Evolutionary conservation across 768 basidiomycete genomes (phyloP), one percentile per base, ranked within the genome.

Genomic region (Tricholoma terreum): DNA sequence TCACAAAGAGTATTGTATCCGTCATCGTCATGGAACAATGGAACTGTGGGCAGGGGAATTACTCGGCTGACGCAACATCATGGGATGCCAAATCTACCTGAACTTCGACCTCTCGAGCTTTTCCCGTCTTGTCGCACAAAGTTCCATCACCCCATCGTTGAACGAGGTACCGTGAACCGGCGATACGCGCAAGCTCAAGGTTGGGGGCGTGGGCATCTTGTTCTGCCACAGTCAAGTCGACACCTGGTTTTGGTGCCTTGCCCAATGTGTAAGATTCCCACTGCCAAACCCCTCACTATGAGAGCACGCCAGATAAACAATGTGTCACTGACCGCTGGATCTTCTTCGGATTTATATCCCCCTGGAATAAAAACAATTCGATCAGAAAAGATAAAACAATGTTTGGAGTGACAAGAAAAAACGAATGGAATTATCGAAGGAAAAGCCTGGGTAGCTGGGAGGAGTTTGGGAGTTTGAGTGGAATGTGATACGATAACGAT

Each of bases 1-100:
- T 94, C 67, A 98, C 86, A 67, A 94, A 89, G 54, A 91, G 80
- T 64, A 98, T 92, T 34, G 83, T 84, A 75, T 98, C 94, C 40
- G 90, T 84, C 78, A 90, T 92, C 53, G 90, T 89, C 91, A 93
- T 92, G 60, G 92, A 92, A 72, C 94, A 98, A 73, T 98, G 94
- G 70, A 94, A 95, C 91, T 95, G 69, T 38, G 55, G 14, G 49
- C 38, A 49, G 51, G 52, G 53, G 55, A 57, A 60, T 51, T 51
- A 61, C 46, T 52, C 53, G 59, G 59, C 56, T 55, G 51, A 33
- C 50, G 22, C 10, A n/a, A 15, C 46, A 27, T 48, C 15, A 45
- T 54, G 61, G 50, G 24, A 21, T 50, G 48, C 50, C 34, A 51
- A 52, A 43, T 55, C 59, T 61, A 90, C 94, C 85, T 99, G 97